These are phyloP conservation scores for Haemoproteus tartakovskyi DNA, from an alignment of 169 alveolate genomes.

Conservation along the genomic window DNA sequence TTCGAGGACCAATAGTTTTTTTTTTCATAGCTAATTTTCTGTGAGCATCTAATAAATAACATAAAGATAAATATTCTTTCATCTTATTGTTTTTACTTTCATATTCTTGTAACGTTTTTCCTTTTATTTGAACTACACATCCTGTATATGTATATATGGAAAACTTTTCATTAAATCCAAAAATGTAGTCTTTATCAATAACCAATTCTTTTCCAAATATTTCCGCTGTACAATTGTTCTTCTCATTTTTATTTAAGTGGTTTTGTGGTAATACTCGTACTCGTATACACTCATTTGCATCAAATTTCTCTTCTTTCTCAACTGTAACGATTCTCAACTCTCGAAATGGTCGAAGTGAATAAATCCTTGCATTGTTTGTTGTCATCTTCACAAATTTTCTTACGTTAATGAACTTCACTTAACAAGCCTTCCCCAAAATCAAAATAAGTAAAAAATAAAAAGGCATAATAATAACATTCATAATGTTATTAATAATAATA, in stretches of 20 bases:
- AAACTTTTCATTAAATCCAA: constrained; percentile 78
- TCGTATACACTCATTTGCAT: constrained; percentile 38
- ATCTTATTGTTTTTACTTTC: constrained; percentile 82
- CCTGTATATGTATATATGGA: constrained; percentile 88
- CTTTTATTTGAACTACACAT: constrained; percentile 84
- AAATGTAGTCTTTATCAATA: constrained; percentile 79
- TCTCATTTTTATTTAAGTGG: constrained; percentile 7
- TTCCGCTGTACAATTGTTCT: constrained; percentile 76
- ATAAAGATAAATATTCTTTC: constrained; percentile 82
- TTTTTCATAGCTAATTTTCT: constrained; percentile 81
- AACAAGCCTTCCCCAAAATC: neutral
- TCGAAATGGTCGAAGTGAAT: constrained; percentile 11
- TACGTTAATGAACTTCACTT: neutral
- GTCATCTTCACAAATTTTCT: constrained; percentile 1
- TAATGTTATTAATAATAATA: no score
- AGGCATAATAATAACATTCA: no score
- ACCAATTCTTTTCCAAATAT: constrained; percentile 83
- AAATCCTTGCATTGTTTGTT: constrained; percentile 17
- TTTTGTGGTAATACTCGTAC: constrained; percentile 6
- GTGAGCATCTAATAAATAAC: constrained; percentile 77
- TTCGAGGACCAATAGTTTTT: constrained; percentile 83
- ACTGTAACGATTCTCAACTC: constrained; percentile 49
- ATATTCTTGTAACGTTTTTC: constrained; percentile 85
- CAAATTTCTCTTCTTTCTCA: constrained; percentile 24
- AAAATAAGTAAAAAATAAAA: no score